Percentiles rank a stretch among this genome's conserved stretches.
phyloP scores from a whole-genome alignment of 2,329 filamentous ascomycete genomes.

The Claviceps sorghi region DNA sequence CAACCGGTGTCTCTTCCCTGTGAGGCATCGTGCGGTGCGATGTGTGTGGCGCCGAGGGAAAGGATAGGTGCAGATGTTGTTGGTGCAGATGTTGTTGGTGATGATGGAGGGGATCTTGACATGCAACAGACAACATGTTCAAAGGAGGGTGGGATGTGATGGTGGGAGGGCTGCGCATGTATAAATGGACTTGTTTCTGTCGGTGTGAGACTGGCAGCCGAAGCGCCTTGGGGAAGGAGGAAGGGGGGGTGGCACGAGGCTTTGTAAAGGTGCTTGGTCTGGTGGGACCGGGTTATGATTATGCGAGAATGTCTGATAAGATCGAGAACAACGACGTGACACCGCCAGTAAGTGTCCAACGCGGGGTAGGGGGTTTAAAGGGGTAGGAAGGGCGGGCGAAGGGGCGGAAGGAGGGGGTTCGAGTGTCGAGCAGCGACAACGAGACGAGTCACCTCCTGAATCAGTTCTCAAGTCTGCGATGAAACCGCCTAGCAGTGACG shows the following conservation, averaged over 20 bases:
- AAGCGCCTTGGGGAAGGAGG: not conserved
- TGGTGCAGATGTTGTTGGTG: conserved; percentile 5
- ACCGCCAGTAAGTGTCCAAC: not conserved
- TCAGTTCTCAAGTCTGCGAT: not conserved
- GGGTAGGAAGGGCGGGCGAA: not conserved
- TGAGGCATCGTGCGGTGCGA: conserved; percentile 10
- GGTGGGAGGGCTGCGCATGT: conserved; percentile 7
- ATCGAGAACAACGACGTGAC: not conserved
- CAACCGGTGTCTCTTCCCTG: conserved; percentile 9
- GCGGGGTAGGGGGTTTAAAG: too few relatives aligned
- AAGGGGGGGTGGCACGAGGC: not conserved
- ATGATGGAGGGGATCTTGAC: conserved; percentile 7
- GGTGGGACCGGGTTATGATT: not conserved
- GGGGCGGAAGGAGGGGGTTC: not conserved
- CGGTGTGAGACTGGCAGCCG: not conserved
- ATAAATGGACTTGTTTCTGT: conserved; percentile 6
- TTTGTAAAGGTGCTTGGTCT: not conserved
- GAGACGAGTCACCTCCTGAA: not conserved
- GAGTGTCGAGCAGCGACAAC: not conserved
- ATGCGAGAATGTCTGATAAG: not conserved
- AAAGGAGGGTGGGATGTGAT: not conserved
- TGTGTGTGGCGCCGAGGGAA: not conserved
- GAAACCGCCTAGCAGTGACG: not conserved
- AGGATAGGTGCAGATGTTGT: conserved; percentile 1
- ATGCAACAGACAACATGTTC: conserved; percentile 12